Conservation (phyloP, 2,329 filamentous ascomycete genomes). For the Sarocladiaceae sp. region DNA sequence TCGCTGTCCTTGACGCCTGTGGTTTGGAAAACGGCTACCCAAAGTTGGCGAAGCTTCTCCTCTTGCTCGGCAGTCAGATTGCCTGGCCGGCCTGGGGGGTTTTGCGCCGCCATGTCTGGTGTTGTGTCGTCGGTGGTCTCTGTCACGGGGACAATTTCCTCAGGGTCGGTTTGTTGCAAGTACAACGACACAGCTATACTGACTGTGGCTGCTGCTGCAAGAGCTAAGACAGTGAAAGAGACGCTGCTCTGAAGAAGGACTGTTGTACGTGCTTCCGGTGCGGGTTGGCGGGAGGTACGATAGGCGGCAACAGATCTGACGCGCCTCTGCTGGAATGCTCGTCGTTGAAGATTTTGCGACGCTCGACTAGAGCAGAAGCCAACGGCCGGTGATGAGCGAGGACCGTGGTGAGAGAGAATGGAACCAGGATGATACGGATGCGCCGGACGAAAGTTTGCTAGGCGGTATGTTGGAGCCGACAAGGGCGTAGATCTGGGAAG, state of each 20-base stretch:
- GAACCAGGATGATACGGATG: background rate
- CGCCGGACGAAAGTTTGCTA: background rate
- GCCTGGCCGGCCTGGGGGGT: conserved; percentile 69
- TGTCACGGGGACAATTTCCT: too few relatives aligned
- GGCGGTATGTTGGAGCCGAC: background rate
- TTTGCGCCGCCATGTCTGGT: conserved; percentile 34
- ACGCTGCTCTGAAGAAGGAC: conserved; percentile 1
- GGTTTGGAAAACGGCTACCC: conserved; percentile 71
- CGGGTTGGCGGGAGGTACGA: too few relatives aligned
- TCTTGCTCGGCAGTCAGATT: conserved; percentile 90
- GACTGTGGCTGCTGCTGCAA: background rate
- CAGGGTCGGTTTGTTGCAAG: background rate
- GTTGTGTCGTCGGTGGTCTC: background rate
- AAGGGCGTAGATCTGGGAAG: background rate
- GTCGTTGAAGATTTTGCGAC: too few relatives aligned
- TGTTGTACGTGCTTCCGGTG: background rate
- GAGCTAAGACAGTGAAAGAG: background rate
- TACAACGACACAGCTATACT: background rate
- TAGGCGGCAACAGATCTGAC: too few relatives aligned
- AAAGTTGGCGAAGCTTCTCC: conserved; percentile 81
- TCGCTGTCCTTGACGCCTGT: conserved; percentile 53
- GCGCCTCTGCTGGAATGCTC: too few relatives aligned
- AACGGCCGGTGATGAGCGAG: background rate
- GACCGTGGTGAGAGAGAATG: background rate
- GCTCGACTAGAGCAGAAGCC: background rate